Conservation (phyloP, 495 filamentous ascomycete species). For the Tuber brumale region DNA sequence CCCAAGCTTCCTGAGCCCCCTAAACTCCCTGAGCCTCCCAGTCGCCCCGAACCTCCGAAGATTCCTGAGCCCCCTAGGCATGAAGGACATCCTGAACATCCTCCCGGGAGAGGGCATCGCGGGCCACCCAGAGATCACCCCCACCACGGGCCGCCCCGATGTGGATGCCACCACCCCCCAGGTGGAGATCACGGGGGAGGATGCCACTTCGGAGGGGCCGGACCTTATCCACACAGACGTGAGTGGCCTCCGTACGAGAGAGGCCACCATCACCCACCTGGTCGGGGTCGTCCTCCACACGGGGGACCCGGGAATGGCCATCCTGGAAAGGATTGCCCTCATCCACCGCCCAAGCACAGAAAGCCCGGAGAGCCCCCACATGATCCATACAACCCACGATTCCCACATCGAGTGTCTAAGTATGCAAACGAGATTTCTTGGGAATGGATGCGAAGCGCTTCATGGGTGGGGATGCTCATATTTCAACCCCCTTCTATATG, state of each 20-base stretch:
- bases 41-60: neutral
- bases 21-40: neutral
- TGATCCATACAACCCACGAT: neutral
- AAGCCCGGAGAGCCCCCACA: neutral
- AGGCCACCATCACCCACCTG: neutral
- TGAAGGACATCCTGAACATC: neutral
- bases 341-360: neutral
- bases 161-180: neutral
- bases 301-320: neutral
- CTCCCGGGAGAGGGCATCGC: neutral
- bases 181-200: neutral
- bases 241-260: neutral
- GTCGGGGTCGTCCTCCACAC: neutral
- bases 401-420: neutral
- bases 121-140: neutral
- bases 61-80: neutral
- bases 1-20: neutral
- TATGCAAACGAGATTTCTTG: slow-evolving; percentile 18
- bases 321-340: neutral
- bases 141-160: neutral
- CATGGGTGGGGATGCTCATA: slow-evolving; percentile 10
- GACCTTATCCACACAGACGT: neutral
- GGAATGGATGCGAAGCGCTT: slow-evolving; percentile 29
- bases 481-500: neutral
- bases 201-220: neutral